Evolutionary conservation across 1,284 basidiomycete genomes (phyloP).

Genomic region (Ceratobasidium sp.): DNA sequence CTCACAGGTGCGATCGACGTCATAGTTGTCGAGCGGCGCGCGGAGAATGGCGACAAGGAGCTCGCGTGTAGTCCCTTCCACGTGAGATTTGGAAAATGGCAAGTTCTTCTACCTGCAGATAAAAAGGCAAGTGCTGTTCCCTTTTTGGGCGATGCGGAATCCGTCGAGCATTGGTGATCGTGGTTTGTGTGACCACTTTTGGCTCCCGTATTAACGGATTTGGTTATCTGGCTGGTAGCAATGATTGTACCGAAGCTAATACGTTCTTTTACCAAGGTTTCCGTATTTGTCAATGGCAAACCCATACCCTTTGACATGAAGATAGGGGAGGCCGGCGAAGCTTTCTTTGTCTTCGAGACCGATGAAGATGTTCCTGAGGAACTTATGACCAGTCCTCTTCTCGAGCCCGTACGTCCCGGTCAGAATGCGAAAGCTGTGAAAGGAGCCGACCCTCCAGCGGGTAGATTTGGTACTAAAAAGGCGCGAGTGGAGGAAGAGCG

Average conservation of each 20-base stretch:
- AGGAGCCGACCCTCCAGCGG: slow-evolving; percentile 44
- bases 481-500: slow-evolving; percentile 23
- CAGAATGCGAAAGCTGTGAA: slow-evolving; percentile 12
- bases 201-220: slow-evolving; percentile 39
- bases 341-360: slow-evolving; percentile 98
- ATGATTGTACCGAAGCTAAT: background rate
- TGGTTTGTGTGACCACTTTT: background rate
- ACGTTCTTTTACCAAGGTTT: slow-evolving; percentile 61
- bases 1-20: slow-evolving; percentile 97
- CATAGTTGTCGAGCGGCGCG: slow-evolving; percentile 85
- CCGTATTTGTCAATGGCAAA: slow-evolving; percentile 80
- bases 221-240: background rate
- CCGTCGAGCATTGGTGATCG: slow-evolving; percentile 39
- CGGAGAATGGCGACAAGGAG: slow-evolving; percentile 68
- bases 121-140: slow-evolving; percentile 72
- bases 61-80: slow-evolving; percentile 96
- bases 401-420: slow-evolving; percentile 52
- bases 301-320: slow-evolving; percentile 96
- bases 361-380: slow-evolving; percentile 93
- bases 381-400: slow-evolving; percentile 91
- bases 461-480: slow-evolving; percentile 57
- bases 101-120: slow-evolving; percentile 92
- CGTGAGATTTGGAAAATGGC: slow-evolving; percentile 97
- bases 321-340: slow-evolving; percentile 97
- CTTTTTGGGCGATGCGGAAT: slow-evolving; percentile 3